phyloP scores from a whole-genome alignment of 225 moss, liverwort and hornwort genomes.

The Sphagnum contortum region DNA sequence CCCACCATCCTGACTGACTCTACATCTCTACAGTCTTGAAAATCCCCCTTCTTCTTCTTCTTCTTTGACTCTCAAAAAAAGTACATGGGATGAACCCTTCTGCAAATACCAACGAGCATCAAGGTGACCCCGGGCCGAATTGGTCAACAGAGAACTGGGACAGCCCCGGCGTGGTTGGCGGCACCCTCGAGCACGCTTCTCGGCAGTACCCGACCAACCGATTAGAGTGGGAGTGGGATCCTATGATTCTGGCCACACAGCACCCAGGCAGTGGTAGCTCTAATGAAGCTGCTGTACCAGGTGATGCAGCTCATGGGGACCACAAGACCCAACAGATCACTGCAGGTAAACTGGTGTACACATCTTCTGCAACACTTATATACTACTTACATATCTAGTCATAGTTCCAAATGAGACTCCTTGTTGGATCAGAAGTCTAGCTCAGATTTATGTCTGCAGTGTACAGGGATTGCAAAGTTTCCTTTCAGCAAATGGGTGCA shows the following conservation, averaged over 20 bases:
- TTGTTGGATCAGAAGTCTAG: too few species aligned
- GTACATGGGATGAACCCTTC: slow-evolving; percentile 99
- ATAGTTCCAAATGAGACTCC: too few species aligned
- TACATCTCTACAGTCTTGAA: too few species aligned
- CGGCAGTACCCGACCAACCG: slow-evolving; percentile 62
- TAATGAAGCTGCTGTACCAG: slow-evolving; percentile 40
- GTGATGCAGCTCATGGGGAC: slow-evolving; percentile 25
- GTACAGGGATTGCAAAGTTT: too few species aligned
- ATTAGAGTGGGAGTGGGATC: slow-evolving; percentile 98
- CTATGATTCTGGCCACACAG: slow-evolving; percentile 80
- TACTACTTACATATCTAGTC: too few species aligned
- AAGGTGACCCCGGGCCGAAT: slow-evolving; percentile 62
- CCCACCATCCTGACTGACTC: not conserved
- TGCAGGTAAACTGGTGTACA: slow-evolving; percentile 15
- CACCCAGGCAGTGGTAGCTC: slow-evolving; percentile 59
- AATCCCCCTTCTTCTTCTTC: too few species aligned
- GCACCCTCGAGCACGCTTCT: slow-evolving; percentile 44
- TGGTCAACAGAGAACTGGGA: slow-evolving; percentile 96
- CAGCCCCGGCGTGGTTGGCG: slow-evolving; percentile 61
- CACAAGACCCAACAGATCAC: slow-evolving; percentile 43
- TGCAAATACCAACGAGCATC: slow-evolving; percentile 90
- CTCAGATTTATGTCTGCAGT: too few species aligned
- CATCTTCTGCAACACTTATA: not conserved
- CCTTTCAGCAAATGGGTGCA: too few species aligned
- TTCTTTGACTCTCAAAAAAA: slow-evolving; percentile 10